Evolutionary conservation across 257 asterid genomes (phyloP), one percentile per base, ranked within the genome.

Genomic region (Cordia subcordata): DNA sequence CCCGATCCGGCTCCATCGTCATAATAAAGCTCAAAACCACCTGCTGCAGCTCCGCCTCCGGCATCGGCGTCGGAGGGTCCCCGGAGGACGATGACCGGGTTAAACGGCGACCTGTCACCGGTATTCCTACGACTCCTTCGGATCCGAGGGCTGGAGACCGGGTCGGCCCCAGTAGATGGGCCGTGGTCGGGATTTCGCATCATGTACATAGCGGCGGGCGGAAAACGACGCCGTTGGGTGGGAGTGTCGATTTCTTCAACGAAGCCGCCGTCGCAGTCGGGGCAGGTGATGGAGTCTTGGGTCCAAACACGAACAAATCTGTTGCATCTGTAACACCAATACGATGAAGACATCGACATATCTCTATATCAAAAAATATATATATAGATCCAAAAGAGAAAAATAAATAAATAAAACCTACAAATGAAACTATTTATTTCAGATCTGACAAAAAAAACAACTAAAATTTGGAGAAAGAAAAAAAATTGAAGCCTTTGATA

Each of bases 1-100:
- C 95, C 95, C 69, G 87, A 89, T 49, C 94, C 95, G 0, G 89
- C 70, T n/a, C 91, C 95, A 47, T 86, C 96, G 53, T 89, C 96
- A 38, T 89, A 86, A 69, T 74, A 89, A 74, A 89, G 39, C 63
- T 86, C 94, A 65, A 86, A 86, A 38, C 84, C 85, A 27, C 78
- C 81, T 15, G 81, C 80, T 4, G 60, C 74, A 1, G 57, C 83
- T 8, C 71, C 84, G 0, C 18, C 56, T 1, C 46, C 74, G 1
- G 72, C 76, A 0, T 58, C 79, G 8, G 77, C 75, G 1, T 81
- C 85, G 21, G 77, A 60, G 21, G 79, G 60, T 1, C 93, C 95
- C 23, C 96, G 95, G 8, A 88, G 91, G 50, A 88, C 94, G 19
- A 86, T 86, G 1, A 88, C 96, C 16, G 96, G 96, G 66, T 88